Evolutionary conservation across 768 basidiomycete genomes (phyloP).

Genomic region (Lactarius sp.): DNA sequence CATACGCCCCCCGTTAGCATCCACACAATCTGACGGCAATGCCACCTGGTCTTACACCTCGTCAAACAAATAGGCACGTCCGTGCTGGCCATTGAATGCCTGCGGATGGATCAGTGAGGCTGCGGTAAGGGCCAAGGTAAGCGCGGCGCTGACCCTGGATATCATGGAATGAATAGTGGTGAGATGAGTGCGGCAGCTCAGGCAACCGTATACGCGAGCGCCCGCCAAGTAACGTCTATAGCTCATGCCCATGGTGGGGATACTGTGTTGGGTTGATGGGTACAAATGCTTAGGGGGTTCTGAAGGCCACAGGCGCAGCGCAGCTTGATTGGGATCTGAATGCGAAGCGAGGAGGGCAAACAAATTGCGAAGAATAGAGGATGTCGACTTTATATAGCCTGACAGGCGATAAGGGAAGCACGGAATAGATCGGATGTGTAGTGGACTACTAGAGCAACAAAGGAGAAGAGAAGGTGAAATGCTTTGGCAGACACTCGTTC

Average conservation of each 20-base stretch:
- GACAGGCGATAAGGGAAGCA: conserved; percentile 8
- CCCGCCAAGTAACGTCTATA: conserved; percentile 84
- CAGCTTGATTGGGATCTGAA: conserved; percentile 7
- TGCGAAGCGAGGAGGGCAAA: conserved; percentile 16
- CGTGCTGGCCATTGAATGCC: conserved; percentile 98
- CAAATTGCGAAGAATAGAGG: conserved; percentile 1
- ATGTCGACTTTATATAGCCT: conserved; percentile 17
- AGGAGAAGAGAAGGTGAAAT: not conserved
- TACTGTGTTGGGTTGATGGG: not conserved
- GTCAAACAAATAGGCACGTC: conserved; percentile 91
- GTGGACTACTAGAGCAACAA: not conserved
- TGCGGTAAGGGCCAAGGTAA: not conserved
- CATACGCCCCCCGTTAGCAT: conserved; percentile 9
- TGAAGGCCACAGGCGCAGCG: not conserved
- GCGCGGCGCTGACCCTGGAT: conserved; percentile 57
- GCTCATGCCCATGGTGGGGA: conserved; percentile 72
- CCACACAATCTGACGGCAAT: conserved; percentile 18
- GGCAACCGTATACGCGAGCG: conserved; percentile 84
- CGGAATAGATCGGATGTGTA: not conserved
- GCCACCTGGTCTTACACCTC: conserved; percentile 63
- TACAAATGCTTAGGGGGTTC: conserved; percentile 10
- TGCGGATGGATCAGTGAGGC: conserved; percentile 35
- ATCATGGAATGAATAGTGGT: conserved; percentile 91
- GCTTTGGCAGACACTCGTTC: not conserved
- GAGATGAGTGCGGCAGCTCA: conserved; percentile 81